A percentile compares a stretch with the other conserved stretches of the same genome.
These are phyloP conservation scores for Monosporozyma aerobia DNA, from an alignment of 805 yeast species.

Conservation along the genomic window DNA sequence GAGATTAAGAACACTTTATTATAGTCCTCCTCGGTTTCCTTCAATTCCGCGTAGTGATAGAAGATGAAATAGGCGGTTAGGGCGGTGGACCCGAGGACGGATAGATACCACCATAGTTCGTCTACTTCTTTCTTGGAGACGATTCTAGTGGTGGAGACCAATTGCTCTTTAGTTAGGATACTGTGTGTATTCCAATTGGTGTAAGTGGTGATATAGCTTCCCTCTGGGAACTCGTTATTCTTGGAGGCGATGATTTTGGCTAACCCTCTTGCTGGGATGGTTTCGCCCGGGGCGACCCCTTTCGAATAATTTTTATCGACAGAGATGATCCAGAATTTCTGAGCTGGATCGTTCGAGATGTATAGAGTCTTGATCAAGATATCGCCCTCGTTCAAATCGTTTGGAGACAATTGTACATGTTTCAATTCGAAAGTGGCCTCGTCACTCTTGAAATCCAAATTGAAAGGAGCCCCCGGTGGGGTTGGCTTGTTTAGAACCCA, in stretches of 20 bases:
- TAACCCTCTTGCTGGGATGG: conserved; percentile 43
- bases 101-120: conserved; percentile 39
- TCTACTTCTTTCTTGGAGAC: conserved; percentile 15
- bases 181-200: conserved; percentile 43
- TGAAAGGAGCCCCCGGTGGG: conserved; percentile 19
- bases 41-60: conserved; percentile 39
- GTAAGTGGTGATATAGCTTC: conserved; percentile 35
- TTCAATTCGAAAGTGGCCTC: conserved; percentile 27
- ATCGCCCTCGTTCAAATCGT: conserved; percentile 31
- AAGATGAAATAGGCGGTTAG: conserved; percentile 55
- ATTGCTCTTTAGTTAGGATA: conserved; percentile 22
- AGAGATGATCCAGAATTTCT: conserved; percentile 45
- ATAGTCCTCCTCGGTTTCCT: conserved; percentile 30
- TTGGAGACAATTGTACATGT: conserved; percentile 13
- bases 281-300: conserved; percentile 33
- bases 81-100: conserved; percentile 48
- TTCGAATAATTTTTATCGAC: conserved; percentile 25
- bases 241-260: conserved; percentile 43
- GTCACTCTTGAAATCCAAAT: conserved; percentile 17
- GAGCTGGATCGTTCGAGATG: conserved; percentile 54
- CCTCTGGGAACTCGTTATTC: conserved; percentile 32
- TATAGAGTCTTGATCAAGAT: conserved; percentile 38
- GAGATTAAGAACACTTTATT: conserved; percentile 44
- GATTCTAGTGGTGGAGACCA: not conserved
- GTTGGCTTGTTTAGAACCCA: conserved; percentile 26